Base-by-base conservation (phyloP, 2,329 filamentous ascomycete genomes). In the Sporothrix pseudoabietina region DNA sequence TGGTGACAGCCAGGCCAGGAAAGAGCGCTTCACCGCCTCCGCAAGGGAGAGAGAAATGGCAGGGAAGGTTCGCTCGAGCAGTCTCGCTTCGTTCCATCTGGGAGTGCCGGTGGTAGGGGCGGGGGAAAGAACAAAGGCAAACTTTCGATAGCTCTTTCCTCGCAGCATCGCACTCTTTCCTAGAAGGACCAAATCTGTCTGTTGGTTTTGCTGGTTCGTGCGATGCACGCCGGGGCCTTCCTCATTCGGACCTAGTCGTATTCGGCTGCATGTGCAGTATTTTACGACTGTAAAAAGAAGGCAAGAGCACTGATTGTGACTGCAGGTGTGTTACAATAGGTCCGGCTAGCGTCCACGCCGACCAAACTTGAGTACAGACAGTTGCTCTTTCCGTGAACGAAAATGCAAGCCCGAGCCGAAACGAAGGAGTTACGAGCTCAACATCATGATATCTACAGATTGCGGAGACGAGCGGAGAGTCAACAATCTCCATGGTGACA, bases 121-220 rank as follows among this genome's bases (percentile, higher is more conserved):
- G 2, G 63, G 14, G 22, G 63, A 47, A 66, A 32, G 63, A 66
- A 66, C 41, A 66, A 66, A 49, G 44, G 39, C 8, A 63, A 61
- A 3, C 63, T 9, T 49, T 49, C 41, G 41, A 49, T n/a, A 30
- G 22, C 39, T 49, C 41, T 66, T 66, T 49, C 63, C 22, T 30
- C 14, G 22, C 8, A 66, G 4, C 35, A 41, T 41, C 35, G 55
- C 22, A 30, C n/a, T 26, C 22, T 22, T 12, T 55, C 22, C 52
- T 1, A 26, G 30, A 61, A 61, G 22, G n/a, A 39, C 4, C 14
- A 44, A 30, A 66, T 19, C 6, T 32, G 39, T 32, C 22, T 47
- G n/a, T 66, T 66, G 41, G 41, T 49, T 49, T 19, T 47, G 41
- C 35, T 49, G 44, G 44, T 61, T 61, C 30, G 39, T 32, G 44